phyloP scores from a whole-genome alignment of 2,329 filamentous ascomycete genomes.

The Paracorniculantispora psalliotae region DNA sequence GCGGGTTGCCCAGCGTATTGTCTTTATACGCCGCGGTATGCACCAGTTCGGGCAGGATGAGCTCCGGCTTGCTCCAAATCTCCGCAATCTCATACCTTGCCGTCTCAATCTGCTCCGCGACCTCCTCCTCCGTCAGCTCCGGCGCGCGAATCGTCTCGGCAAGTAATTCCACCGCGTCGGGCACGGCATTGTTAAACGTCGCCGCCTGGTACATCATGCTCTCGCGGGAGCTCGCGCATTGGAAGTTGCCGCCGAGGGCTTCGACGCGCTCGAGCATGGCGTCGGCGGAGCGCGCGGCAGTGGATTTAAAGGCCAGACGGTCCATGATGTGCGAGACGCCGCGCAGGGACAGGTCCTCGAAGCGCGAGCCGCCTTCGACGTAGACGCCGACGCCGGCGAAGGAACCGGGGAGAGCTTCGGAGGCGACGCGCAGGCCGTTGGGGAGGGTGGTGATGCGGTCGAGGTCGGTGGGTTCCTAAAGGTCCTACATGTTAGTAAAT shows the following conservation, averaged over 20 bases:
- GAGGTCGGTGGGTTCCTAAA: slow-evolving; percentile 78
- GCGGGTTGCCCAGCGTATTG: slow-evolving; percentile 90
- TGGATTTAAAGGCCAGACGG: slow-evolving; percentile 89
- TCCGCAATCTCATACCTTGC: slow-evolving; percentile 94
- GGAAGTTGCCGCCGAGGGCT: slow-evolving; percentile 87
- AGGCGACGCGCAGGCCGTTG: slow-evolving; percentile 92
- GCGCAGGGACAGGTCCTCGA: slow-evolving; percentile 78
- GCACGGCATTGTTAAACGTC: slow-evolving; percentile 91
- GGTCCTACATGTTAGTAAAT: not conserved
- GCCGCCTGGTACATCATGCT: slow-evolving; percentile 98
- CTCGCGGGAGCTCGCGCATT: slow-evolving; percentile 92
- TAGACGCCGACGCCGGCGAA: slow-evolving; percentile 96
- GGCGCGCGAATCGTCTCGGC: slow-evolving; percentile 93
- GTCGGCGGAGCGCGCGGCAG: slow-evolving; percentile 65
- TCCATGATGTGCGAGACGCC: slow-evolving; percentile 97
- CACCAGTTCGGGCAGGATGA: slow-evolving; percentile 90
- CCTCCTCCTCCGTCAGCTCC: slow-evolving; percentile 77
- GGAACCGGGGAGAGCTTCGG: slow-evolving; percentile 87
- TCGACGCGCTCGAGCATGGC: slow-evolving; percentile 86
- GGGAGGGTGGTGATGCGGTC: slow-evolving; percentile 82
- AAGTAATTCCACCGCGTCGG: slow-evolving; percentile 73
- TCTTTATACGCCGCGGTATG: slow-evolving; percentile 95
- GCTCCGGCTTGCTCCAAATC: slow-evolving; percentile 95
- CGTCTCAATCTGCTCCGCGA: slow-evolving; percentile 80
- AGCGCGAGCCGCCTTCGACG: slow-evolving; percentile 89